phyloP scores from a whole-genome alignment of 352 stramenopile species.

The Phytophthora pini region DNA sequence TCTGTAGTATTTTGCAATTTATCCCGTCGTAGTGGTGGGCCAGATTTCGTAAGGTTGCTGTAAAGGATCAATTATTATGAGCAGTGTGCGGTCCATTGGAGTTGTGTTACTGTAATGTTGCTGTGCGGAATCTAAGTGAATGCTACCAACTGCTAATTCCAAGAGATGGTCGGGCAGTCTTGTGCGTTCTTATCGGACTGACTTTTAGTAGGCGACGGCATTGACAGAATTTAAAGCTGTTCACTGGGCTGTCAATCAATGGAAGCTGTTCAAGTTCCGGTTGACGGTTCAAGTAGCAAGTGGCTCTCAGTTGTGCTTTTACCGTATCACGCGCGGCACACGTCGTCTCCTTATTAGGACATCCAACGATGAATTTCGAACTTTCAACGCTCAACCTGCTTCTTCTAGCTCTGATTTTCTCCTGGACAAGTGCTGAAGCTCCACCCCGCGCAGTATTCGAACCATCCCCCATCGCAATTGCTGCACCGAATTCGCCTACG shows the following conservation, averaged over 20 bases:
- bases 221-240: not conserved
- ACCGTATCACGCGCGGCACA: not conserved
- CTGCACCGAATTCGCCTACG: conserved; percentile 31
- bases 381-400: conserved; percentile 7
- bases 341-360: too few species aligned
- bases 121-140: too few species aligned
- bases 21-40: conserved; percentile 6
- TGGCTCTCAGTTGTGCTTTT: conserved; percentile 14
- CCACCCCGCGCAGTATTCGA: conserved; percentile 22
- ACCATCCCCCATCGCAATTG: conserved; percentile 27
- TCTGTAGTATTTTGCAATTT: conserved; percentile 29
- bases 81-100: not conserved
- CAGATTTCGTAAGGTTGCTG: not conserved
- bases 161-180: too few species aligned
- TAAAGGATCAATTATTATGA: conserved; percentile 12
- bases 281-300: not conserved
- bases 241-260: conserved; percentile 9
- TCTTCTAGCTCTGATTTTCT: not conserved
- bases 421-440: conserved; percentile 3
- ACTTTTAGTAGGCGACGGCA: not conserved
- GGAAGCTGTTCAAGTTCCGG: conserved; percentile 12
- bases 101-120: too few species aligned
- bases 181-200: conserved; percentile 16
- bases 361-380: conserved; percentile 26
- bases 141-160: too few species aligned